A percentile compares a stretch with the other conserved stretches of the same genome.
Evolutionary conservation across 495 filamentous ascomycete species (phyloP).

Genomic region (Lasiosphaeria hispida): DNA sequence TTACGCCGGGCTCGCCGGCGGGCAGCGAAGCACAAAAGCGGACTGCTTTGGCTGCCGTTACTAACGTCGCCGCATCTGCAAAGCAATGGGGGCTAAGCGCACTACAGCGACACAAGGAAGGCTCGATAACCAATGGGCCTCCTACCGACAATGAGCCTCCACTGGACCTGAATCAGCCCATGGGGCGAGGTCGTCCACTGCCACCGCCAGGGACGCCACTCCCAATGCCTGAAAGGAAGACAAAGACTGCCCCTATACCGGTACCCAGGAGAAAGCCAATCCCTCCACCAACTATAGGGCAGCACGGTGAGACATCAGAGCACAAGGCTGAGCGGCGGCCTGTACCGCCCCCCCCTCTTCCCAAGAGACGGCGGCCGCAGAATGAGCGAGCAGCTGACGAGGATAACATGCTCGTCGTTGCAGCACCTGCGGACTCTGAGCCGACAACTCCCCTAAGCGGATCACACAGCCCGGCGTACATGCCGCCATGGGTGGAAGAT

Average conservation of each 20-base stretch:
- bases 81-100: conserved; percentile 83
- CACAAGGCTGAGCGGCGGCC: conserved; percentile 35
- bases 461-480: conserved; percentile 28
- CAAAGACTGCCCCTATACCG: conserved; percentile 53
- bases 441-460: conserved; percentile 49
- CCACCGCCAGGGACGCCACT: conserved; percentile 71
- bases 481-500: conserved; percentile 47
- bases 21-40: conserved; percentile 35
- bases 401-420: conserved; percentile 57
- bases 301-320: conserved; percentile 23
- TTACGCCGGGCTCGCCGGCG: conserved; percentile 26
- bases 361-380: conserved; percentile 26
- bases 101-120: conserved; percentile 56
- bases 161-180: conserved; percentile 60
- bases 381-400: conserved; percentile 31
- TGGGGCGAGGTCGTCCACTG: conserved; percentile 71
- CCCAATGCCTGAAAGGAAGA: conserved; percentile 53
- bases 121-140: conserved; percentile 22
- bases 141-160: conserved; percentile 25
- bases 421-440: conserved; percentile 56
- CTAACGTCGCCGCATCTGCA: conserved; percentile 71
- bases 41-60: conserved; percentile 56
- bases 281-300: conserved; percentile 38
- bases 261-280: conserved; percentile 53
- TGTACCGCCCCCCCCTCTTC: conserved; percentile 46